Percentiles rank a stretch among this genome's conserved stretches.
phyloP scores from a whole-genome alignment of 768 basidiomycete genomes.

The Rhizopogon sp. region DNA sequence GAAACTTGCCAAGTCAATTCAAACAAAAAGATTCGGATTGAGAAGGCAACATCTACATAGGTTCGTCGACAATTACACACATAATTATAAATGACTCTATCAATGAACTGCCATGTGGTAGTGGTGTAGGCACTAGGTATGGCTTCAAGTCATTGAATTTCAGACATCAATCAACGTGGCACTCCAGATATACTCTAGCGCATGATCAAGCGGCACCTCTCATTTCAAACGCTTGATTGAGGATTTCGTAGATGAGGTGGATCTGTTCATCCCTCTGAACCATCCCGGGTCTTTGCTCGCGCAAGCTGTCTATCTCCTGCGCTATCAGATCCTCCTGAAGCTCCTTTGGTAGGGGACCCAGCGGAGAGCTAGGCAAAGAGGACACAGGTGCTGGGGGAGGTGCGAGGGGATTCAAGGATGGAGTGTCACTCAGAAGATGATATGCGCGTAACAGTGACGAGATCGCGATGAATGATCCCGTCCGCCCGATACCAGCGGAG shows the following conservation, averaged over 20 bases:
- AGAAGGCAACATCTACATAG: too few relatives aligned
- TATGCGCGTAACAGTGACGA: slow-evolving; percentile 70
- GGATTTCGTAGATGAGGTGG: slow-evolving; percentile 57
- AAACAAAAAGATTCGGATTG: too few relatives aligned
- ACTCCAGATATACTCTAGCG: neutral
- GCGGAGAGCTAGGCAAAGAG: slow-evolving; percentile 40
- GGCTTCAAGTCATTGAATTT: too few relatives aligned
- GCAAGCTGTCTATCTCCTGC: slow-evolving; percentile 69
- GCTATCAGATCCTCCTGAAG: slow-evolving; percentile 53
- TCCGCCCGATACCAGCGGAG: slow-evolving; percentile 84
- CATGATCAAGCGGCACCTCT: slow-evolving; percentile 4
- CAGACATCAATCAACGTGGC: neutral
- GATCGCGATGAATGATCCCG: slow-evolving; percentile 80
- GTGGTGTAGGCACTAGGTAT: neutral
- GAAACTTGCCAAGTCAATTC: too few relatives aligned
- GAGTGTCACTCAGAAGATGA: slow-evolving; percentile 36
- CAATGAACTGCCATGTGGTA: neutral
- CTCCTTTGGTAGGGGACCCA: slow-evolving; percentile 51
- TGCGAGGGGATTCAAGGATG: slow-evolving; percentile 17
- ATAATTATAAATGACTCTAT: too few relatives aligned
- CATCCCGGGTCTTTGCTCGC: slow-evolving; percentile 83
- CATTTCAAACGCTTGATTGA: slow-evolving; percentile 26
- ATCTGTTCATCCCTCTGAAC: slow-evolving; percentile 70
- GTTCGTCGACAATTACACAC: too few relatives aligned
- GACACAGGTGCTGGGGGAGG: slow-evolving; percentile 23